A percentile compares a stretch with the other conserved stretches of the same genome.
phyloP scores from a whole-genome alignment of 1,139 yeast species.

The Hansenula sp. region DNA sequence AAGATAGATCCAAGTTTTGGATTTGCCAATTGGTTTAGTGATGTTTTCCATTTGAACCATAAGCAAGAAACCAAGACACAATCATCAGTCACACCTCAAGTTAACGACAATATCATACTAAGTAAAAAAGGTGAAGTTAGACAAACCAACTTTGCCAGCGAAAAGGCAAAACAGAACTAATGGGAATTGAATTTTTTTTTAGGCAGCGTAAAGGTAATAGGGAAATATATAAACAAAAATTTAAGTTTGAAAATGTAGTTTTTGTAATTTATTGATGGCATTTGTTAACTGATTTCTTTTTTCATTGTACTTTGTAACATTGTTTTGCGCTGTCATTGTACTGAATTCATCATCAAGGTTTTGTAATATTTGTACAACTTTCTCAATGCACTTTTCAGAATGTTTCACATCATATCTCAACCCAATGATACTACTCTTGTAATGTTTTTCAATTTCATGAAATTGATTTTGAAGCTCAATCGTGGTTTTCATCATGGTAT shows the following conservation, averaged over 20 bases:
- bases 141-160: neutral
- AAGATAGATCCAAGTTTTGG: slow-evolving; percentile 42
- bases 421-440: neutral
- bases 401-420: neutral
- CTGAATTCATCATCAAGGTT: neutral
- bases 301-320: neutral
- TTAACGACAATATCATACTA: too few species aligned
- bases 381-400: neutral
- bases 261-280: too few species aligned
- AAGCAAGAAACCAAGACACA: too few species aligned
- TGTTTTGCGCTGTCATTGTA: too few species aligned
- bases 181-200: neutral
- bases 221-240: too few species aligned
- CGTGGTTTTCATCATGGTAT: slow-evolving; percentile 9
- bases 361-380: too few species aligned
- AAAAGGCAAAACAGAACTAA: neutral
- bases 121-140: neutral
- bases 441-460: slow-evolving; percentile 4
- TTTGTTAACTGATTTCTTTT: too few species aligned
- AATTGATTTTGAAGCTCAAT: neutral
- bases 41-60: neutral
- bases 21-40: slow-evolving; percentile 30
- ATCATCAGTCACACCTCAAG: too few species aligned
- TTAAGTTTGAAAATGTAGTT: neutral
- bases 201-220: too few species aligned